phyloP scores from a whole-genome alignment of 2,329 filamentous ascomycete species.

The Aspergillus sp. region DNA sequence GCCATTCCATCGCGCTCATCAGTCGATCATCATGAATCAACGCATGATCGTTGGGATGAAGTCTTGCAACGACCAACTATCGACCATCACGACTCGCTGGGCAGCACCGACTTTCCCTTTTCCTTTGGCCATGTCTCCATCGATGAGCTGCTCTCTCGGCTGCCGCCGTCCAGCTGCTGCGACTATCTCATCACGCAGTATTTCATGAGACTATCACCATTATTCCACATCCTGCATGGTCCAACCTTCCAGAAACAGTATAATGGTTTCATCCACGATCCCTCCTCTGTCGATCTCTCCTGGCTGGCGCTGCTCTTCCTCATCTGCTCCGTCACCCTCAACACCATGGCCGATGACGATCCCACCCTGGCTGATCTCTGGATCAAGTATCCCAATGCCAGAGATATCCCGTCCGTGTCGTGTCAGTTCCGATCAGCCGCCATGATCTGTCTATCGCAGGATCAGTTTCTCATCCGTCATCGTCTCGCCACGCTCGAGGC shows the following conservation, averaged over 20 bases:
- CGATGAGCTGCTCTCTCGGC: conserved; percentile 5
- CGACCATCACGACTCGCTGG: not conserved
- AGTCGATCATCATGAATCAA: conserved; percentile 34
- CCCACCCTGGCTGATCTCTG: conserved; percentile 14
- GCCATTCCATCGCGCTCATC: not conserved
- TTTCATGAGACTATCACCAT: conserved; percentile 7
- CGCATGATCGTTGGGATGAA: conserved; percentile 30
- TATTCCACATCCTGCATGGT: conserved; percentile 26
- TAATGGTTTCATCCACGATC: conserved; percentile 11
- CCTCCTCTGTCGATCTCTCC: conserved; percentile 14
- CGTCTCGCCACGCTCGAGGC: conserved; percentile 25
- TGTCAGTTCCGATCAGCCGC: conserved; percentile 10
- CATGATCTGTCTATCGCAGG: conserved; percentile 23
- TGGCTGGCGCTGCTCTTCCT: conserved; percentile 26
- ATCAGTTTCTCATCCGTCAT: conserved; percentile 24
- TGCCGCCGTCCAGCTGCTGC: conserved; percentile 9
- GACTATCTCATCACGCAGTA: conserved; percentile 13
- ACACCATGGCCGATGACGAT: conserved; percentile 17
- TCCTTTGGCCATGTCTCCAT: conserved; percentile 7
- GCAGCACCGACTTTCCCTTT: conserved; percentile 8
- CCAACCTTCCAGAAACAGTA: conserved; percentile 24
- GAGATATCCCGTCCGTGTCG: conserved; percentile 1
- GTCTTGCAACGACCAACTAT: conserved; percentile 2
- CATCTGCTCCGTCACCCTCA: conserved; percentile 18
- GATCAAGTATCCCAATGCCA: not conserved